Evolutionary conservation across 257 asterid species (phyloP).

Genomic region (Fraxinus cuspidata): DNA sequence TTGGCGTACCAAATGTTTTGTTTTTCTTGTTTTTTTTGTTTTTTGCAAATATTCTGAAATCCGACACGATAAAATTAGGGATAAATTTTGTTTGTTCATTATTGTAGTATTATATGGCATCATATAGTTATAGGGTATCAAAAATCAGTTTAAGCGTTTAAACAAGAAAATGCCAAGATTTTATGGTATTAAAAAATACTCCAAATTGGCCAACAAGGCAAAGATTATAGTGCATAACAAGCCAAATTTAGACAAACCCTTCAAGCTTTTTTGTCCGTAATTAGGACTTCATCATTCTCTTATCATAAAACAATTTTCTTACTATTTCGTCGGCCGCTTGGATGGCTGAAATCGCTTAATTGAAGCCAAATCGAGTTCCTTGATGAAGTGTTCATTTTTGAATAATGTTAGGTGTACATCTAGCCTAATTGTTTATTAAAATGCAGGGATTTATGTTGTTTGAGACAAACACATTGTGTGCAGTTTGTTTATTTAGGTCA

Average conservation of each 20-base stretch:
- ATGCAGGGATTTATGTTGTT: background rate
- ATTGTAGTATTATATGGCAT: background rate
- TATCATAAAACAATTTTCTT: background rate
- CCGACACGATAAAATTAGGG: background rate
- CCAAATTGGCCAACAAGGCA: conserved; percentile 15
- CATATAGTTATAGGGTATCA: too few species aligned
- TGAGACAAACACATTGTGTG: background rate
- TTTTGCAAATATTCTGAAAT: background rate
- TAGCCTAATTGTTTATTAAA: too few species aligned
- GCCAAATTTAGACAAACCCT: conserved; percentile 10
- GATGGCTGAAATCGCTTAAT: too few species aligned
- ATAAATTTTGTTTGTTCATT: background rate
- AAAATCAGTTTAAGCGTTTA: background rate
- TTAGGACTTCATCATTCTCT: background rate
- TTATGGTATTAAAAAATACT: conserved; percentile 6
- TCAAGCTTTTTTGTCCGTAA: background rate
- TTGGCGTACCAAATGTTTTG: background rate
- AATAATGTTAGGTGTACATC: too few species aligned
- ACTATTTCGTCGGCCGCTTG: too few species aligned
- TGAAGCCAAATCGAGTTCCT: too few species aligned
- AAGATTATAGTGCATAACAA: background rate
- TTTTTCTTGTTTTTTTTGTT: background rate
- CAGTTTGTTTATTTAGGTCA: conserved; percentile 39
- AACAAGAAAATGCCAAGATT: conserved; percentile 26
- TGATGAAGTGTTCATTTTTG: too few species aligned